Evolutionary conservation across 495 filamentous ascomycete genomes (phyloP).

Genomic region (Trichocladium uniseriatum): DNA sequence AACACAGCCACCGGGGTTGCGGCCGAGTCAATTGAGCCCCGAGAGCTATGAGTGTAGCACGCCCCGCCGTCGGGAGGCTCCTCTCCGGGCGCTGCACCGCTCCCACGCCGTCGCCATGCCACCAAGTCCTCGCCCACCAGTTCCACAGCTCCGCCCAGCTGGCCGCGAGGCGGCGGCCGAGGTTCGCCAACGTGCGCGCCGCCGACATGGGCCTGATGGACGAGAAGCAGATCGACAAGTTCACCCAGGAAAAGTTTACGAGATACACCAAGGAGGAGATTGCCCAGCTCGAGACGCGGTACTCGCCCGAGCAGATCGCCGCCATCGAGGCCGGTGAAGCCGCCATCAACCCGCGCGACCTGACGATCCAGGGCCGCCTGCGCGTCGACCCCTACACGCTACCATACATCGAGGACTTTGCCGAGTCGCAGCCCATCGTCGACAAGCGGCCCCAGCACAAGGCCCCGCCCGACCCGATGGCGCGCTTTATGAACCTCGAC

Average conservation of each 20-base stretch:
- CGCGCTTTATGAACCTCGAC: slow-evolving; percentile 55
- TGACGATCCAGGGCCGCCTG: slow-evolving; percentile 59
- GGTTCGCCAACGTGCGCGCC: slow-evolving; percentile 37
- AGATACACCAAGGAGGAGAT: slow-evolving; percentile 63
- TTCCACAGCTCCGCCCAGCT: slow-evolving; percentile 40
- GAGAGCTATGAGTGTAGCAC: slow-evolving; percentile 28
- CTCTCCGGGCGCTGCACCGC: slow-evolving; percentile 17
- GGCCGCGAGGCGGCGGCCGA: slow-evolving; percentile 28
- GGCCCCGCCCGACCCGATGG: slow-evolving; percentile 44
- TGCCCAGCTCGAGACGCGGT: slow-evolving; percentile 50
- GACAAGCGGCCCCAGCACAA: slow-evolving; percentile 43
- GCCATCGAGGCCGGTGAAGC: slow-evolving; percentile 80
- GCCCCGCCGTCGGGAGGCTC: slow-evolving; percentile 27
- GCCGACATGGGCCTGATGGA: slow-evolving; percentile 34
- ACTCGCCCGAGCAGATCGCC: slow-evolving; percentile 71
- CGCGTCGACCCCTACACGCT: slow-evolving; percentile 62
- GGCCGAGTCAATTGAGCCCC: slow-evolving; percentile 6
- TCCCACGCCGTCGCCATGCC: slow-evolving; percentile 4
- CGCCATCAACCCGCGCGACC: slow-evolving; percentile 67
- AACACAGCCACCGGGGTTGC: slow-evolving; percentile 12
- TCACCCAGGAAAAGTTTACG: slow-evolving; percentile 42
- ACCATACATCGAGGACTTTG: slow-evolving; percentile 80
- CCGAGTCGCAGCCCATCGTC: slow-evolving; percentile 61
- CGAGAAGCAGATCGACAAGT: slow-evolving; percentile 33
- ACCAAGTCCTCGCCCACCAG: slow-evolving; percentile 10